Base-by-base conservation (phyloP, 345 rosid species). In the Salix udensis region DNA sequence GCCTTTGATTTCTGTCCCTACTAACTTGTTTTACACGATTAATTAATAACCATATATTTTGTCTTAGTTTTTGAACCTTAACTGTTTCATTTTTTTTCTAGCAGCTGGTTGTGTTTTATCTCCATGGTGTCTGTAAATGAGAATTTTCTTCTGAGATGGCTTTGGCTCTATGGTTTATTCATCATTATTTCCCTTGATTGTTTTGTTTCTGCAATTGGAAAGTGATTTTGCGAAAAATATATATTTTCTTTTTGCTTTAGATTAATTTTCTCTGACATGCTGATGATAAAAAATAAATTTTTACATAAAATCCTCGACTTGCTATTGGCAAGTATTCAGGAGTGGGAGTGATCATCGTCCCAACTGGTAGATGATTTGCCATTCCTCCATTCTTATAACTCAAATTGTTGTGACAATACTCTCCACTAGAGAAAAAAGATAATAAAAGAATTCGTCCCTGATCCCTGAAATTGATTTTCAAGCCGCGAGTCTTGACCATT, bases 1-100 rank as follows among this genome's bases (percentile, higher is more conserved):
- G 80, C 79, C 80, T 70, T 73, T 84, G 77, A 82, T 70, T 78
- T n/a, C 23, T 70, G 50, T 28, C 40, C 58, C 74, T 2, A 2
- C 71, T 19, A 72, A 77, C 71, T 55, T 18, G 8, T 71, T 8
- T 61, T 5, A 39, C n/a, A 23, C 1, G 64, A 58, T n/a, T n/a
- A 58, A 58, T 23, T 23, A 48, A 81, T 74, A 76, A 80, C 85
- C 26, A 74, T 4, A 61, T 28, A 26, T 34, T 31, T 36, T 52
- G 1, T 21, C 3, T 34, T 68, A 2, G 23, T 5, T 53, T 68
- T 53, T 24, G 58, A 12, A 9, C 1, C 8, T 1, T 39, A 3
- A 46, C 52, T 36, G 18, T 19, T 11, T 67, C 7, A 39, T 46
- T 65, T 28, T 55, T 10, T 2, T 16, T 52, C 31, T 1, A 11